Conservation (phyloP, 1,139 yeast genomes). For the Scheffersomyces segobiensis region DNA sequence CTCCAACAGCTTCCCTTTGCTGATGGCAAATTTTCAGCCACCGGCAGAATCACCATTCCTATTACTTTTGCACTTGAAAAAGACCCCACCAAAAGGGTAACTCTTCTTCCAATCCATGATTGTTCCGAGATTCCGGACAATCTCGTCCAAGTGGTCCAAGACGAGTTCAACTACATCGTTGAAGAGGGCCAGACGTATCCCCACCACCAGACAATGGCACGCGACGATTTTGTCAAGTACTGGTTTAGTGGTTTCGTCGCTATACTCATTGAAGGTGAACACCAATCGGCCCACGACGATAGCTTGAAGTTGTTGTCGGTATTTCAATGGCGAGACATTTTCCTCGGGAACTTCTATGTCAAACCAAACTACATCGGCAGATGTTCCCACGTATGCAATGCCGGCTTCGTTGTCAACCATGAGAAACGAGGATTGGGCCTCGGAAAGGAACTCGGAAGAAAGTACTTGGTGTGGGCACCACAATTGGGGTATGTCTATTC, state of each 20-base stretch:
- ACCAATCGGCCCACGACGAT: conserved; percentile 11
- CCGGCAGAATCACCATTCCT: conserved; percentile 26
- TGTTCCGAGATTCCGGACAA: conserved; percentile 31
- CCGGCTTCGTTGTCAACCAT: conserved; percentile 68
- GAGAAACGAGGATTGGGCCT: conserved; percentile 57
- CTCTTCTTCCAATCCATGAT: conserved; percentile 35
- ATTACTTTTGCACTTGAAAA: conserved; percentile 31
- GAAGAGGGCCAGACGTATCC: conserved; percentile 57
- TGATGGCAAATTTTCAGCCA: conserved; percentile 21
- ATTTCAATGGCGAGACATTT: conserved; percentile 41
- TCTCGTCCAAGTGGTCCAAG: conserved; percentile 32
- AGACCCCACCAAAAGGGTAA: conserved; percentile 26
- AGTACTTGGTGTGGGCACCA: conserved; percentile 68
- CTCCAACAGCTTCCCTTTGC: conserved; percentile 34
- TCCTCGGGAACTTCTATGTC: conserved; percentile 70
- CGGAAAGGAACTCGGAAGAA: conserved; percentile 62
- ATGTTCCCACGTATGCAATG: conserved; percentile 79
- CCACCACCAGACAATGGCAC: conserved; percentile 22
- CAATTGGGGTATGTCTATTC: conserved; percentile 70
- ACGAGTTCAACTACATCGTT: conserved; percentile 46
- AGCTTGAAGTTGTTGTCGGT: conserved; percentile 13
- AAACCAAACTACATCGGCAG: conserved; percentile 80
- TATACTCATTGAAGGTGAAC: conserved; percentile 43
- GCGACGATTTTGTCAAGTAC: conserved; percentile 36
- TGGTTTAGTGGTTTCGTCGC: conserved; percentile 51